A percentile compares a stretch with the other conserved stretches of the same genome.
phyloP scores from a whole-genome alignment of 768 basidiomycete species.

The Phaffia tasmanica region DNA sequence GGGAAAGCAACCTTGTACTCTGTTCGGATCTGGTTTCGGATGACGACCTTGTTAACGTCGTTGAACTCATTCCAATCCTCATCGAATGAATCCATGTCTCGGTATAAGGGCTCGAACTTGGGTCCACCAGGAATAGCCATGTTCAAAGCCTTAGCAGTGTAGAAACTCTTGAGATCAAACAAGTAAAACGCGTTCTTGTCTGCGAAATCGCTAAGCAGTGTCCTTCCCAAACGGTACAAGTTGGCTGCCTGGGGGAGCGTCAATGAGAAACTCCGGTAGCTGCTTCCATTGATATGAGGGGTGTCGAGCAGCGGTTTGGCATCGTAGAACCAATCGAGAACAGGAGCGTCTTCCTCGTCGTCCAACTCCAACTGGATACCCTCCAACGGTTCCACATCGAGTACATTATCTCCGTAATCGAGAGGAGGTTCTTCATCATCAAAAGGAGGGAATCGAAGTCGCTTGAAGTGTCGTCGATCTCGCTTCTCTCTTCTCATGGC shows the following conservation, averaged over 20 bases:
- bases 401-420: conserved; percentile 96
- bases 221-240: conserved; percentile 86
- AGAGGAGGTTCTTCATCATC: conserved; percentile 98
- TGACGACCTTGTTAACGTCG: conserved; percentile 98
- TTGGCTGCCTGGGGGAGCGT: conserved; percentile 93
- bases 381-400: conserved; percentile 95
- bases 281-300: conserved; percentile 72
- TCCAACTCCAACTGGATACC: conserved; percentile 96
- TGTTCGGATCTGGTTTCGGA: conserved; percentile 93
- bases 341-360: conserved; percentile 75
- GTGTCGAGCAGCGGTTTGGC: conserved; percentile 87
- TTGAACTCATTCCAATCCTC: conserved; percentile 88
- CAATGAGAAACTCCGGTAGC: conserved; percentile 86
- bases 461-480: conserved; percentile 97
- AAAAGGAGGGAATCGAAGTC: conserved; percentile 98
- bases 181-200: conserved; percentile 85
- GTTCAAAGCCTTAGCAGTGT: conserved; percentile 93
- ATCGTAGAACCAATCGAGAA: conserved; percentile 98
- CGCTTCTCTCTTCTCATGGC: conserved; percentile 98
- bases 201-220: conserved; percentile 81
- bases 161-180: conserved; percentile 95
- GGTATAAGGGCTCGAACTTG: conserved; percentile 89
- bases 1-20: conserved; percentile 99
- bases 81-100: conserved; percentile 94
- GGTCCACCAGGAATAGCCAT: conserved; percentile 97